phyloP scores from a whole-genome alignment of 1,284 basidiomycete genomes.

The Vanrija sp. region DNA sequence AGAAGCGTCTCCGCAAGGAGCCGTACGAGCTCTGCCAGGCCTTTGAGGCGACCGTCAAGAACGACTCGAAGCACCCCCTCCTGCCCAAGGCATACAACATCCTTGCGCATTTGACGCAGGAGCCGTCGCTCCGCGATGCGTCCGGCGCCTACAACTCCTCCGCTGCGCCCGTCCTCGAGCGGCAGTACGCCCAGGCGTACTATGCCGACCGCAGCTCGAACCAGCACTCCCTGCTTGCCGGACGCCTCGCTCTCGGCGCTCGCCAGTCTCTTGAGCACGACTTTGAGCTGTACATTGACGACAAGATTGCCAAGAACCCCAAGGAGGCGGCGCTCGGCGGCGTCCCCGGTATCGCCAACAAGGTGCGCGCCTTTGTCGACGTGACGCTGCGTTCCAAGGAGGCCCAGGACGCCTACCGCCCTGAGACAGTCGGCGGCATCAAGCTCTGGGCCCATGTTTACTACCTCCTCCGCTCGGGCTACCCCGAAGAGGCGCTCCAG shows the following conservation, averaged over 20 bases:
- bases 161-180: constrained; percentile 35
- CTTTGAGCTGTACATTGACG: constrained; percentile 80
- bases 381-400: constrained; percentile 59
- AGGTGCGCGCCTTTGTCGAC: constrained; percentile 77
- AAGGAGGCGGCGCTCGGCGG: constrained; percentile 86
- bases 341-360: constrained; percentile 83
- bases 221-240: constrained; percentile 25
- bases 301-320: constrained; percentile 76
- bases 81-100: constrained; percentile 46
- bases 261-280: constrained; percentile 57
- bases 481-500: constrained; percentile 71
- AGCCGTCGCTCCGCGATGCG: constrained; percentile 50
- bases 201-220: constrained; percentile 28
- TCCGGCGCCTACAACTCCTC: constrained; percentile 3
- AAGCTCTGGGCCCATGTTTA: constrained; percentile 92
- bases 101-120: constrained; percentile 51
- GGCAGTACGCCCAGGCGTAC: constrained; percentile 54
- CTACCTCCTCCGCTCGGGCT: constrained; percentile 83
- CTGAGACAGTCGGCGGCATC: constrained; percentile 79
- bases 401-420: constrained; percentile 76
- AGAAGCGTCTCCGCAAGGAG: constrained; percentile 34
- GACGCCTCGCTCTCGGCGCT: constrained; percentile 39
- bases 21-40: constrained; percentile 35
- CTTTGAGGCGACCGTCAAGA: constrained; percentile 35
- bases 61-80: constrained; percentile 46